phyloP scores from a whole-genome alignment of 371 early-diverging fungal species.

The Phascolomyces articulosus region DNA sequence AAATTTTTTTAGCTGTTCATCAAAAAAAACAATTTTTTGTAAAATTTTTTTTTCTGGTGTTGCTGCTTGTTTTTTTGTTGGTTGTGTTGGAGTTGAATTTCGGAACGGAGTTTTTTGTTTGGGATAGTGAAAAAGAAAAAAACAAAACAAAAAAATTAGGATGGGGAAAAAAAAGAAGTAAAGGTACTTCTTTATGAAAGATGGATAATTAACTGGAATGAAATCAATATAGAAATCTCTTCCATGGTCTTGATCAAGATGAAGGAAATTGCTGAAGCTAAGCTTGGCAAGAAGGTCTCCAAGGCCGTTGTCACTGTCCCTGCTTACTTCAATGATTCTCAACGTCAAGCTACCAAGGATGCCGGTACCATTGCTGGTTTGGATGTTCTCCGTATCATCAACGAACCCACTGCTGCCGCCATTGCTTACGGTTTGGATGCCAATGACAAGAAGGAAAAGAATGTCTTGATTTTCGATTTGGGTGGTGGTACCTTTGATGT shows the following conservation, averaged over 20 bases:
- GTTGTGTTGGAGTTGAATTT: background rate
- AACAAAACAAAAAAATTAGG: background rate
- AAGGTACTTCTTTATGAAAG: too few species aligned
- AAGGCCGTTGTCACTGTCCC: constrained; percentile 85
- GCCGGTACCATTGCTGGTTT: constrained; percentile 96
- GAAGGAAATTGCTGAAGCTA: constrained; percentile 92
- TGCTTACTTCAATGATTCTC: constrained; percentile 80
- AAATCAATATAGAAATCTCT: constrained; percentile 68
- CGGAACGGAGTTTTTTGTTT: background rate
- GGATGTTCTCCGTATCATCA: constrained; percentile 96
- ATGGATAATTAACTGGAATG: background rate
- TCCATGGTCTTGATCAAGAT: constrained; percentile 93
- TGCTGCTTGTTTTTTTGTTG: background rate
- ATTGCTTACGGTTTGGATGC: constrained; percentile 90
- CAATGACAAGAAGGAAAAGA: constrained; percentile 80
- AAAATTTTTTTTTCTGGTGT: background rate
- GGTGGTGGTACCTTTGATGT: constrained; percentile 99
- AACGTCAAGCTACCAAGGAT: constrained; percentile 99
- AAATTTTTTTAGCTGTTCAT: background rate
- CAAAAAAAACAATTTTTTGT: background rate
- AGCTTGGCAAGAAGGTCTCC: constrained; percentile 78
- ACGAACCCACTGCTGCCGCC: constrained; percentile 99
- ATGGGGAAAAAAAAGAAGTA: too few species aligned
- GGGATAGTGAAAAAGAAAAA: too few species aligned
- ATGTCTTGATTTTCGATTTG: constrained; percentile 95